These are phyloP conservation scores for Asterochloris erici DNA, from an alignment of 139 green algal genomes.

Conservation along the genomic window DNA sequence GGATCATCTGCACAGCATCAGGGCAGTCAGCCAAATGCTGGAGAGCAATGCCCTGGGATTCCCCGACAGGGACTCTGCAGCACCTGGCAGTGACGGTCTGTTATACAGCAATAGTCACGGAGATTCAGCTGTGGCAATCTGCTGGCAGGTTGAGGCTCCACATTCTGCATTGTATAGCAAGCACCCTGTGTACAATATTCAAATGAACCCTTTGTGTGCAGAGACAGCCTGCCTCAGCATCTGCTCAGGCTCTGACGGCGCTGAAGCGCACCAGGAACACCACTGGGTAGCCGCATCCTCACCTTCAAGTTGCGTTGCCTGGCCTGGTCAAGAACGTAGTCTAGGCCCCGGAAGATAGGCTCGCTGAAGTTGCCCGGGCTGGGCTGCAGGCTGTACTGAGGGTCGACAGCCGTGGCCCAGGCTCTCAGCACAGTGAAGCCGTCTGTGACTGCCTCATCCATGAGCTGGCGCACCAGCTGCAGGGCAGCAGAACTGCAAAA, in stretches of 20 bases:
- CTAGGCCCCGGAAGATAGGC: slow-evolving; percentile 39
- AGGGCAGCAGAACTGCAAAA: neutral
- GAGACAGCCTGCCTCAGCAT: neutral
- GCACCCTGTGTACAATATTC: neutral
- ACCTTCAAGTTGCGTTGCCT: slow-evolving; percentile 36
- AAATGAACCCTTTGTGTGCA: neutral
- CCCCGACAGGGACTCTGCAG: too few relatives aligned
- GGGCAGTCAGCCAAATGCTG: too few relatives aligned
- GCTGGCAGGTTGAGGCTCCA: neutral
- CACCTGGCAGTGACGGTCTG: too few relatives aligned
- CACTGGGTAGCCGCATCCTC: neutral
- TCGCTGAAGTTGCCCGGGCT: slow-evolving; percentile 50
- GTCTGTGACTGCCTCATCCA: slow-evolving; percentile 29
- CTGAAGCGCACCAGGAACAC: neutral
- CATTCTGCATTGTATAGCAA: neutral
- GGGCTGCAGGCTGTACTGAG: slow-evolving; percentile 32
- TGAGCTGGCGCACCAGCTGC: slow-evolving; percentile 39
- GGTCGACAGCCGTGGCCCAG: slow-evolving; percentile 35
- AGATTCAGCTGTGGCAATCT: neutral
- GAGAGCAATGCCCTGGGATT: too few relatives aligned
- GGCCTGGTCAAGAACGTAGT: slow-evolving; percentile 48
- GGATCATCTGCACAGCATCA: slow-evolving; percentile 30
- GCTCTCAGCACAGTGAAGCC: slow-evolving; percentile 39
- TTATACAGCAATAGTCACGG: neutral
- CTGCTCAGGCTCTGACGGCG: neutral